These are phyloP conservation scores for Salvia rosmarinus DNA, from an alignment of 257 asterid genomes.

Conservation along the genomic window DNA sequence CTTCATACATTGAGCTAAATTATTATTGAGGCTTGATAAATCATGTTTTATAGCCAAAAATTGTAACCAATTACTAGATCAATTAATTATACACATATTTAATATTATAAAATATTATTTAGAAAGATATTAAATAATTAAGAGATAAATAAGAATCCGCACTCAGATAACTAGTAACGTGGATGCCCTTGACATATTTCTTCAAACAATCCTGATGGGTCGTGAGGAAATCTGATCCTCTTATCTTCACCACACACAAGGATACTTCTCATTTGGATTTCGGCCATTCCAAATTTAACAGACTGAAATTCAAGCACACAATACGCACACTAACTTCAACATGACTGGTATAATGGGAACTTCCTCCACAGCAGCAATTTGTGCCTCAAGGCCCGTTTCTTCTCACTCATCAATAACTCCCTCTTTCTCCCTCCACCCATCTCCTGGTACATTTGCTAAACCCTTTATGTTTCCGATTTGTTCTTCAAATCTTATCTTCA, in stretches of 20 bases:
- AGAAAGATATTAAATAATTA: no score
- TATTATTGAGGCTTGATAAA: no score
- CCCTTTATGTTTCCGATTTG: background rate
- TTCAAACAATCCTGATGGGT: background rate
- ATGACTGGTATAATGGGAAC: slow-evolving; percentile 67
- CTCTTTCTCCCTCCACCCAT: slow-evolving; percentile 36
- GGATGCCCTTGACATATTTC: background rate
- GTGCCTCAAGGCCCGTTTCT: slow-evolving; percentile 49
- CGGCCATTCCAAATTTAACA: background rate
- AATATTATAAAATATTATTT: no score
- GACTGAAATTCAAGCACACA: background rate
- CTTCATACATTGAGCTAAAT: no score
- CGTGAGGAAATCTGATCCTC: slow-evolving; percentile 62
- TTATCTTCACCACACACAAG: slow-evolving; percentile 50
- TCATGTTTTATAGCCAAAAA: no score
- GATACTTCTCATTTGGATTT: slow-evolving; percentile 8
- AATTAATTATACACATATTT: no score
- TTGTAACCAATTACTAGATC: no score
- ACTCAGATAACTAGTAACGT: no score
- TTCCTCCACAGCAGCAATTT: slow-evolving; percentile 51
- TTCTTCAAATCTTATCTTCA: slow-evolving; percentile 7
- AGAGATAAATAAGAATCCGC: no score
- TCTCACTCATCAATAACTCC: slow-evolving; percentile 45
- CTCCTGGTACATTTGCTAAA: slow-evolving; percentile 16
- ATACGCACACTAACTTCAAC: background rate